Conservation (phyloP, 1,284 basidiomycete species). For the Apiotrichum gracile region DNA sequence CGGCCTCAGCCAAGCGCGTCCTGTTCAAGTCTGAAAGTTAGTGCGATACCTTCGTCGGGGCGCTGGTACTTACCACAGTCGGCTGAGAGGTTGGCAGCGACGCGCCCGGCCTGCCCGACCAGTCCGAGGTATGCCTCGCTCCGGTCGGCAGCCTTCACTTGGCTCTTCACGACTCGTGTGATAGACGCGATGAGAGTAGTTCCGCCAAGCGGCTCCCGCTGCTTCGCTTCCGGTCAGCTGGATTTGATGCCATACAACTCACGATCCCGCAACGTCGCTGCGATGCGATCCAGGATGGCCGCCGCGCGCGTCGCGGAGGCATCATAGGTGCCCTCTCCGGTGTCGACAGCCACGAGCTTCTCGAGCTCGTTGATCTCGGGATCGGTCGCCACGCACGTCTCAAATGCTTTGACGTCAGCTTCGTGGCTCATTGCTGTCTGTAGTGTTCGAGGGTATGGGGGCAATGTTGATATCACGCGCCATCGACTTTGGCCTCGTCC, state of each 20-base stretch:
- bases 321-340: neutral
- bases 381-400: slow-evolving; percentile 6
- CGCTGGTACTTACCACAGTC: slow-evolving; percentile 24
- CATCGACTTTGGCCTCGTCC: no score
- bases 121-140: neutral
- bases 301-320: neutral
- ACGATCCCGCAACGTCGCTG: slow-evolving; percentile 21
- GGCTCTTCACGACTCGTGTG: neutral
- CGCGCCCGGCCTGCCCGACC: slow-evolving; percentile 28
- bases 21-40: slow-evolving; percentile 24
- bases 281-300: slow-evolving; percentile 12
- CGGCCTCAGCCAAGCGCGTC: slow-evolving; percentile 10
- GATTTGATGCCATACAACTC: neutral
- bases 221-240: neutral
- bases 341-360: slow-evolving; percentile 2
- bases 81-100: slow-evolving; percentile 36
- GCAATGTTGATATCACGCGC: neutral
- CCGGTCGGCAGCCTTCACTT: neutral
- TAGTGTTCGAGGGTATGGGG: neutral
- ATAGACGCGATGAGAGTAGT: neutral
- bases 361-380: slow-evolving; percentile 3
- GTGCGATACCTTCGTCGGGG: neutral
- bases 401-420: neutral
- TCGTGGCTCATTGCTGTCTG: neutral
- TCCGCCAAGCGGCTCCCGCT: neutral